Conservation (phyloP, 352 stramenopile species). For the Pythium folliculosum region DNA sequence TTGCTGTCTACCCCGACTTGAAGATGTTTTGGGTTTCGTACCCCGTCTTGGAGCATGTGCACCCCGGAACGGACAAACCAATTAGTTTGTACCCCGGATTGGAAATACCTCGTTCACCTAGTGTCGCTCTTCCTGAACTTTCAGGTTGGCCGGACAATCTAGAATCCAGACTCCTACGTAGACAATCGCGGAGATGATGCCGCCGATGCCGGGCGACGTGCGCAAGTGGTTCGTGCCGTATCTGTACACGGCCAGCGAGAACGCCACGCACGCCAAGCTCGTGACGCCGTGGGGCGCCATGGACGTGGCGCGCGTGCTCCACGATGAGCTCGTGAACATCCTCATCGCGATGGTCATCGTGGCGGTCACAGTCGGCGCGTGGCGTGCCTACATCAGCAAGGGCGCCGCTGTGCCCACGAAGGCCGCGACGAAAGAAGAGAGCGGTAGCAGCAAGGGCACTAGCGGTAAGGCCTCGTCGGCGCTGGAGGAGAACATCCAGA, state of each 20-base stretch:
- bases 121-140: slow-evolving; percentile 4
- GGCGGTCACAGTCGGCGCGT: slow-evolving; percentile 17
- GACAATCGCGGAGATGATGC: slow-evolving; percentile 16
- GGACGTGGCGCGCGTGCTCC: slow-evolving; percentile 32
- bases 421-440: background rate
- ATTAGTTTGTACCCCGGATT: too few species aligned
- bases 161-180: background rate
- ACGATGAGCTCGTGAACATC: slow-evolving; percentile 46
- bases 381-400: slow-evolving; percentile 10
- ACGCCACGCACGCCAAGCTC: slow-evolving; percentile 61
- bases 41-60: too few species aligned
- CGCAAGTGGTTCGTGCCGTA: slow-evolving; percentile 67
- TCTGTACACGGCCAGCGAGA: slow-evolving; percentile 62
- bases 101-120: too few species aligned
- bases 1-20: too few species aligned
- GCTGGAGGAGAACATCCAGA: slow-evolving; percentile 64
- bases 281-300: slow-evolving; percentile 73
- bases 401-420: background rate
- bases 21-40: too few species aligned
- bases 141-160: slow-evolving; percentile 9
- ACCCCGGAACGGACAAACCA: too few species aligned
- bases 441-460: too few species aligned
- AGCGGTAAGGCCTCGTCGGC: slow-evolving; percentile 28
- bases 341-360: slow-evolving; percentile 39
- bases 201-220: slow-evolving; percentile 8